These are phyloP conservation scores for Mycosphaerelloides madeirae DNA, from an alignment of 2,329 filamentous ascomycete species.

Conservation along the genomic window DNA sequence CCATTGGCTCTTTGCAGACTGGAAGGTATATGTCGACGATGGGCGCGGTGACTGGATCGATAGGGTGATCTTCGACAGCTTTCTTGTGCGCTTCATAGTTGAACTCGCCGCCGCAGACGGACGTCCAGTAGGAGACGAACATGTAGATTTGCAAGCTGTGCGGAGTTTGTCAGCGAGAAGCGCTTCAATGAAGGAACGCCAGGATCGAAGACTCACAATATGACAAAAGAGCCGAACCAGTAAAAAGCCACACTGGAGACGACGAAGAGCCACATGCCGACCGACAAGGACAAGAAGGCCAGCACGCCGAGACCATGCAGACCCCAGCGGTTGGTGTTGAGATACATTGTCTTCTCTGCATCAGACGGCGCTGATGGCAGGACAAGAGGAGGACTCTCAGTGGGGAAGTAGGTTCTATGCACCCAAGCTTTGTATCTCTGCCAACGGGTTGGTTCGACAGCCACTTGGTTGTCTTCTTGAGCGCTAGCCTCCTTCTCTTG, in stretches of 20 bases:
- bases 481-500: conserved; percentile 3
- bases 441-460: conserved; percentile 11
- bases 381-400: conserved; percentile 21
- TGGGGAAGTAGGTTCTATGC: conserved; percentile 11
- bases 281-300: conserved; percentile 39
- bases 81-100: conserved; percentile 35
- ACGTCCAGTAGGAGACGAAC: conserved; percentile 40
- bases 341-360: conserved; percentile 38
- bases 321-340: conserved; percentile 38
- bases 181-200: no score
- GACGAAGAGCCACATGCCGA: conserved; percentile 42
- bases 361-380: conserved; percentile 38
- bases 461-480: conserved; percentile 5
- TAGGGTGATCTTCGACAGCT: conserved; percentile 30
- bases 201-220: no score
- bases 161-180: no score
- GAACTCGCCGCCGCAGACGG: conserved; percentile 38
- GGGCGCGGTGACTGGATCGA: conserved; percentile 34
- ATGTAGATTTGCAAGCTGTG: conserved; percentile 41
- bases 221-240: conserved; percentile 24
- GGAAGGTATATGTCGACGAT: conserved; percentile 42
- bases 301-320: conserved; percentile 40
- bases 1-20: conserved; percentile 41
- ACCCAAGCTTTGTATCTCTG: conserved; percentile 5
- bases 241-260: conserved; percentile 30